Evolutionary conservation across 176 grass and related monocot species (phyloP), one percentile per base, ranked within the genome.

Genomic region (Guadua angustifolia): DNA sequence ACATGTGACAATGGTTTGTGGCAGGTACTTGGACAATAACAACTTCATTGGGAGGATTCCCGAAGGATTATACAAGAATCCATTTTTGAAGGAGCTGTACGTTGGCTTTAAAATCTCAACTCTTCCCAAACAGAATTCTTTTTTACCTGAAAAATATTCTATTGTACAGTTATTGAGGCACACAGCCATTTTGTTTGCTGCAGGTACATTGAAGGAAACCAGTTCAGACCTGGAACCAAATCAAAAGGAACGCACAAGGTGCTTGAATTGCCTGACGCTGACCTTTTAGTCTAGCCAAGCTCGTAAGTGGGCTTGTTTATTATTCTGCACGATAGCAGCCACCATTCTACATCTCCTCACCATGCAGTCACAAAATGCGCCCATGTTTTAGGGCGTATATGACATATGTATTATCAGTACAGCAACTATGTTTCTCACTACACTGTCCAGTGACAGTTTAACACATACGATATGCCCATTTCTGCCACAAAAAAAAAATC

Each of bases 31-130:
- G 88, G 96, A 99, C 80, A 87, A 91, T 25, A 99, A 94, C 83
- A 91, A 89, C 50, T 99, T 95, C 86, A 95, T 90, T 44, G 93
- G 96, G 21, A 95, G 91, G 91, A 92, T 99, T 73, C 93, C 89
- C 15, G 91, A 99, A 90, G 89, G 89, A 76, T 78, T 99, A 38
- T 99, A 99, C 91, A 99, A 89, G 73, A 88, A 95, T 79, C 91
- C 89, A 45, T 95, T 91, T 73, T 71, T 99, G 81, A 95, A 99
- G 82, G 93, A 99, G 63, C 69, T 99, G 96, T 99, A 84, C 84
- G 91, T 69, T 82, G 25, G 73, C 77, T 87, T 65, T 51, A 85
- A 36, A 78, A 18, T 62, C 33, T 38, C 10, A 81, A 25, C 77
- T 60, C 42, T 84, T 77, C 52, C 17, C 67, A 49, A 51, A 51